A percentile compares a stretch with the other conserved stretches of the same genome.
Conservation (phyloP, 1,284 basidiomycete species). For the Xerocomus nothofagi region DNA sequence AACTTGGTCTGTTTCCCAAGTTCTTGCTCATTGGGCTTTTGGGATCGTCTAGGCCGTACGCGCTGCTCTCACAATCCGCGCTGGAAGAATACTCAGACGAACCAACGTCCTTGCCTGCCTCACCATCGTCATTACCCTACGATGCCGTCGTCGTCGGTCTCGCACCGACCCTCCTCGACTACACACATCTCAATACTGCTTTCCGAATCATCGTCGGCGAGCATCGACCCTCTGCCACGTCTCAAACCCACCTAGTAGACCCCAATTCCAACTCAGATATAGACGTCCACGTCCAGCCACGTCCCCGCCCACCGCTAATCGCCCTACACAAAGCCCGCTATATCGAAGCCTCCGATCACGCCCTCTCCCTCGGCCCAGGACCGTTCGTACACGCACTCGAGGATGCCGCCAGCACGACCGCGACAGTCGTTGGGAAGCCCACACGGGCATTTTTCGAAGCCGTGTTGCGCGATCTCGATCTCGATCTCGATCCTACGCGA, state of each 20-base stretch:
- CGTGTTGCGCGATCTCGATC: conserved; percentile 49
- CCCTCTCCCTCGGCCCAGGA: conserved; percentile 65
- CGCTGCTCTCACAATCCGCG: conserved; percentile 61
- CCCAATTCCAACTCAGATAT: neutral
- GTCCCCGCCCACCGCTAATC: conserved; percentile 41
- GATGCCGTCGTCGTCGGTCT: conserved; percentile 72
- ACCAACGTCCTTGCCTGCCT: neutral
- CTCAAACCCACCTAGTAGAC: neutral
- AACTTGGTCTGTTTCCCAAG: neutral
- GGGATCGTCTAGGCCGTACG: conserved; percentile 47
- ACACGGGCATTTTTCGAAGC: conserved; percentile 57
- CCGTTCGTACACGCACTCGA: conserved; percentile 70
- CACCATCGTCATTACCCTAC: conserved; percentile 26
- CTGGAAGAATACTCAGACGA: conserved; percentile 45
- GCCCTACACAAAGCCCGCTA: conserved; percentile 60
- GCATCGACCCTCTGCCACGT: conserved; percentile 1
- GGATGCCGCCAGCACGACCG: conserved; percentile 46
- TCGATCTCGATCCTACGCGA: conserved; percentile 12
- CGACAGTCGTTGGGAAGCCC: conserved; percentile 68
- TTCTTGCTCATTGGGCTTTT: neutral
- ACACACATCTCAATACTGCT: conserved; percentile 60
- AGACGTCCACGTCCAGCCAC: neutral
- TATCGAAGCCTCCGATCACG: conserved; percentile 44
- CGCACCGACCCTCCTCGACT: conserved; percentile 54
- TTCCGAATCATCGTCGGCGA: conserved; percentile 58